Base-by-base conservation (phyloP, 106 monocot species). In the Allium sativum region DNA sequence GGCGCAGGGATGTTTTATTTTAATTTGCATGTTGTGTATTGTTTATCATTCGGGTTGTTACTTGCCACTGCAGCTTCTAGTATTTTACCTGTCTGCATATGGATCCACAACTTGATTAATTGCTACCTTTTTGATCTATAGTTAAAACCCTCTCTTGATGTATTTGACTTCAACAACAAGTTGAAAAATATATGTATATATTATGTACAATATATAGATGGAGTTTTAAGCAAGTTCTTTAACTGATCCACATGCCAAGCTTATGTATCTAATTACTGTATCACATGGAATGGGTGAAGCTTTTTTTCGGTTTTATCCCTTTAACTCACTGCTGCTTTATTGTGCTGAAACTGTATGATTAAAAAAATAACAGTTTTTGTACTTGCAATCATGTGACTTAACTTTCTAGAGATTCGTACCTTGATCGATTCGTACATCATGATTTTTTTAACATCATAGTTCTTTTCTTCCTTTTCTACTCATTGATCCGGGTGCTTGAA, bases 401-500 rank as follows among this genome's bases (percentile, higher is more conserved):
- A 18, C 18, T 18, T 61, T 12, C 18, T 45, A 10, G 44, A 61
- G 44, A 61, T 61, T 5, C 16, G 44, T 45, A 19, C 45, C 17
- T 61, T 18, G 19, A 44, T 61, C 61, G 31, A 61, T 61, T 45
- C 45, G 18, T 45, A 18, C 17, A 61, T 61, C 45, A 19, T 61
- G 18, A 42, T 14, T 58, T 58, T 31, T 31, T 31, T 31, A 31
- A 3, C 31, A 31, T 31, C 58, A 14, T 41, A 40, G 15, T 42
- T 58, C 15, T 58, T 58, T 55, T 0, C 5, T 55, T 14, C 7
- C 7, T 10, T 9, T 19, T 43, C 47, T 63, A 61, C 15, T 1
- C 21, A 56, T 18, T 57, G n/a, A 19, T 46, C 11, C 41, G 47
- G 65, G 40, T 65, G 72, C 58, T 65, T 65, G 64, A 48, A 31